Evolutionary conservation across 768 basidiomycete species (phyloP), one percentile per base, ranked within the genome.

Genomic region (Gymnopilus dilepis): DNA sequence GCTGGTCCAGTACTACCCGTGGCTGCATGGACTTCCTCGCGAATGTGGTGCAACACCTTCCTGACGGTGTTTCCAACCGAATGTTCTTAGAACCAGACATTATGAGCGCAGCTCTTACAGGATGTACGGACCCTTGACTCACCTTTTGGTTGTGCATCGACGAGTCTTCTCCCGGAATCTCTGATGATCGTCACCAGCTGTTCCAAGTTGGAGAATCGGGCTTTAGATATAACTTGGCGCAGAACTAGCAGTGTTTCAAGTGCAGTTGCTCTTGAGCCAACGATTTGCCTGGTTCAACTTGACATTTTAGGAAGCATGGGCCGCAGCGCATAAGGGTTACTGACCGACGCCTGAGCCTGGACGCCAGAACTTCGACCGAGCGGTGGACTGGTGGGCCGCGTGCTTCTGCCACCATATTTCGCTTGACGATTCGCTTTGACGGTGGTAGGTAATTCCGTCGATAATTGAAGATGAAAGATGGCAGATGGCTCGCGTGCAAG

Each of bases 141-240:
- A 95, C 97, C 97, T 87, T 97, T 97, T 12, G 96, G 95, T 71
- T 98, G 95, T 8, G 97, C 95, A 19, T 94, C 92, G 7, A 92
- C 88, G 41, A 99, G 75, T 65, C 85, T 86, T 65, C 86, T 81
- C 3, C 97, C 97, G 9, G 94, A 90, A 50, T 78, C 78, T 56
- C 91, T 87, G 64, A 99, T 89, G 59, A 92, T 85, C 48, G 82
- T 82, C 3, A 95, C 84, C 2, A 99, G 81, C 64, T 96, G 92
- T 42, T 94, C 90, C 67, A 98, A 89, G 66, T 90, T 93, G 22
- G 86, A 86, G 69, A 97, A 97, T 50, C 86, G 86, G 7, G 93
- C 92, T 67, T 87, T 89, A 2, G 95, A 86, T 15, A 99, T 89
- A 63, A 98, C 92, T 68, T 95, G 94, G 30, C 94, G 87, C 26